phyloP scores from a whole-genome alignment of 73 alveolate species.

The Uronychia binucleata region DNA sequence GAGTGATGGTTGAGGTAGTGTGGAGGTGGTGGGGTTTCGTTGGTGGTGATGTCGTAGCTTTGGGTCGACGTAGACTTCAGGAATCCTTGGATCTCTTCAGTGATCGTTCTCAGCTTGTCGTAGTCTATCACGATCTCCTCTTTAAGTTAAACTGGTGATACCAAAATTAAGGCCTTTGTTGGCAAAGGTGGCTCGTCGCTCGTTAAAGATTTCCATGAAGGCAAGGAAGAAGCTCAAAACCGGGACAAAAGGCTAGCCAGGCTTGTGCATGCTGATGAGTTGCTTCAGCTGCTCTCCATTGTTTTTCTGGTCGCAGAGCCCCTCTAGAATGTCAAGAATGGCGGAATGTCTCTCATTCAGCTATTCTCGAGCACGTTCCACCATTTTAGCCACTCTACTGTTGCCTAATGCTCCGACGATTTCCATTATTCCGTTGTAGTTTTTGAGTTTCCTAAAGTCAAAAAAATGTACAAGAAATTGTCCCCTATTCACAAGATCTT shows the following conservation, averaged over 20 bases:
- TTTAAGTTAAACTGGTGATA: background rate
- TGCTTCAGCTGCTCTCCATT: background rate
- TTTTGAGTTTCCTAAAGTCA: background rate
- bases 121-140: background rate
- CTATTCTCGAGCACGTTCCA: background rate
- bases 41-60: background rate
- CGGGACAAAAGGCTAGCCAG: background rate
- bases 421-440: background rate
- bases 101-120: background rate
- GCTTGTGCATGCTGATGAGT: background rate
- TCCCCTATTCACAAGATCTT: background rate
- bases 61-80: background rate
- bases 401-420: background rate
- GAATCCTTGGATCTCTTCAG: background rate
- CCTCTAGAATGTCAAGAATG: background rate
- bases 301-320: background rate
- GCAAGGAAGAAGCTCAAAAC: background rate
- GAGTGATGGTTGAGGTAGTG: no score
- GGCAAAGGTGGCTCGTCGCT: background rate
- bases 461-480: background rate
- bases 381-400: background rate
- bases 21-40: no score
- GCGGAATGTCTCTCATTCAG: background rate
- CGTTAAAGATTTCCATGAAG: background rate
- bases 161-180: background rate